These are phyloP conservation scores for Boletus vermiculosoides DNA, from an alignment of 768 basidiomycete genomes.

Conservation along the genomic window DNA sequence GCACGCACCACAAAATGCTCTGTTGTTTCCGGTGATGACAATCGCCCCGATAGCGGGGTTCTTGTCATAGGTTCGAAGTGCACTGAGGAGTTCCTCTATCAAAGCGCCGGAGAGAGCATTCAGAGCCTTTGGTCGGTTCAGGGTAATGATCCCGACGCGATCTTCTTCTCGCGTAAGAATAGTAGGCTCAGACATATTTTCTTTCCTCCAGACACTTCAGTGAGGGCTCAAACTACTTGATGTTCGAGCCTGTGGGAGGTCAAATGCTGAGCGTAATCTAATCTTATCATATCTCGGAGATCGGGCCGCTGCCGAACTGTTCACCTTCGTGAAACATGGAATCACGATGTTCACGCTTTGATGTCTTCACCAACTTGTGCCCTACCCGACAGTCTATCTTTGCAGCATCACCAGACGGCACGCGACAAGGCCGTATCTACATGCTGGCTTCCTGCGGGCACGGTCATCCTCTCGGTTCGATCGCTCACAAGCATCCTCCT, in stretches of 20 bases:
- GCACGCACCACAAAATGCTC: constrained; percentile 55
- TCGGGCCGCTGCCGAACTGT: neutral
- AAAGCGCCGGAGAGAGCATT: constrained; percentile 83
- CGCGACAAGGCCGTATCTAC: constrained; percentile 51
- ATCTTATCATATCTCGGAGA: neutral
- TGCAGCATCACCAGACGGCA: constrained; percentile 48
- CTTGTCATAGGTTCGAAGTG: constrained; percentile 61
- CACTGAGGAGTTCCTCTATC: constrained; percentile 76
- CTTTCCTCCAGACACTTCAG: neutral
- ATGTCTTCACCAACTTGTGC: constrained; percentile 11
- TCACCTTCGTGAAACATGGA: no score
- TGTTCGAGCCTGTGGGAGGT: neutral
- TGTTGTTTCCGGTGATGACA: constrained; percentile 88
- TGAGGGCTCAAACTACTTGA: neutral
- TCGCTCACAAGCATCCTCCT: constrained; percentile 52
- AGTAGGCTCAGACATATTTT: constrained; percentile 23
- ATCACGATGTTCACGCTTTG: neutral
- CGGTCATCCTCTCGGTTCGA: constrained; percentile 43
- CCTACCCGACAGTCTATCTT: constrained; percentile 14
- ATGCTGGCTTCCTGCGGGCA: constrained; percentile 42
- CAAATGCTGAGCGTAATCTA: neutral
- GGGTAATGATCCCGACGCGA: constrained; percentile 56
- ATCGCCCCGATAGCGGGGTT: constrained; percentile 76
- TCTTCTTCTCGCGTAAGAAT: constrained; percentile 22
- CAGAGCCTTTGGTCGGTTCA: constrained; percentile 83